Base-by-base conservation (phyloP, 176 grass and related monocot species). In the Hordeum marinum region DNA sequence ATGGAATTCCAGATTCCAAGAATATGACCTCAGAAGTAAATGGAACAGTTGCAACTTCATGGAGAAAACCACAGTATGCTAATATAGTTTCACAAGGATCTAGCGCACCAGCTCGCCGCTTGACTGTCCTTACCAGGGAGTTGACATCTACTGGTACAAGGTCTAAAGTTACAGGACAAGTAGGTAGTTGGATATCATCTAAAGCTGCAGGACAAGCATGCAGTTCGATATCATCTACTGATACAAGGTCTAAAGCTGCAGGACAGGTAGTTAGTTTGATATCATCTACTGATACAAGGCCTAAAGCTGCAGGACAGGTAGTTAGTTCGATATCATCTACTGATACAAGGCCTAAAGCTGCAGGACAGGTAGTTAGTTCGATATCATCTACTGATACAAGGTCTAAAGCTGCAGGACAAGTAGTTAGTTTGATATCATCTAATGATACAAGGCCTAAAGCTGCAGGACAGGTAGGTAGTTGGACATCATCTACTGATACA, bases 111-210 rank as follows among this genome's bases (percentile, higher is more conserved):
- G 41, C 6, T 76, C 83, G 78, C 12, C 78, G 83, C 45, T 85
- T 89, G 85, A 89, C 88, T 85, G 70, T 89, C 62, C 88, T 89
- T 63, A 70, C 78, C 31, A 85, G 88, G 63, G 74, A 23, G 23
- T 48, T 20, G 18, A 24, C 65, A 79, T 72, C 86, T 78, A 83
- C 41, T 79, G 86, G 78, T 72, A 41, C 64, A 40, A 59, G 40
- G 23, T 37, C 78, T 82, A 89, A 89, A 85, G 62, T 63, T 76
- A 77, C 63, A 29, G 83, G 71, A 71, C 88, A 85, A 77, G 54
- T 71, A 11, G 52, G 52, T 57, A 57, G 18, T 18, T 57, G 52
- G 52, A 57, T 57, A 57, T 57, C 52, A 57, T 57, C 18, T 57
- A 57, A 57, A 57, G 52, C 52, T 57, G 18, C 52, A 57, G 52